Percentiles rank a stretch among this genome's conserved stretches.
phyloP scores from a whole-genome alignment of 2,329 filamentous ascomycete species.

The Paracoccidioides lutzii region DNA sequence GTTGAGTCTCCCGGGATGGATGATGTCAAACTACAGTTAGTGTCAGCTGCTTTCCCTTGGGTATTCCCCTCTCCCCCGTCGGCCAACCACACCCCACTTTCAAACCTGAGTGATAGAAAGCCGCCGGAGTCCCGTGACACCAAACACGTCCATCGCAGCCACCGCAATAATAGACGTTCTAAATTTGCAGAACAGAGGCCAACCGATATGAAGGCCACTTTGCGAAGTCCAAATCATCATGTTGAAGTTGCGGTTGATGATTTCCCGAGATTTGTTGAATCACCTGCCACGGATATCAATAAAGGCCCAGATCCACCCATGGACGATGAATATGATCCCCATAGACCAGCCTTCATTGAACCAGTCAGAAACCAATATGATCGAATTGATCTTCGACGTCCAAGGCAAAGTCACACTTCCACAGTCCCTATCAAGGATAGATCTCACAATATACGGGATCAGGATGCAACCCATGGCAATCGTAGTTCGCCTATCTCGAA shows the following conservation, averaged over 20 bases:
- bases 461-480: background rate
- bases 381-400: slow-evolving; percentile 3
- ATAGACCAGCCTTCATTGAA: slow-evolving; percentile 24
- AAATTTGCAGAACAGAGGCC: background rate
- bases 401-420: background rate
- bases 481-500: background rate
- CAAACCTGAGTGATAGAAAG: background rate
- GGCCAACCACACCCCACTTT: background rate
- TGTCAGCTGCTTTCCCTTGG: slow-evolving; percentile 40
- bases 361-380: slow-evolving; percentile 10
- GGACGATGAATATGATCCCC: slow-evolving; percentile 39
- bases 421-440: background rate
- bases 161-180: background rate
- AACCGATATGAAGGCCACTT: background rate
- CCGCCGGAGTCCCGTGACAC: slow-evolving; percentile 1
- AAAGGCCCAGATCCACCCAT: slow-evolving; percentile 20
- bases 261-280: slow-evolving; percentile 13
- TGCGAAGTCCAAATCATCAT: slow-evolving; percentile 1
- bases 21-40: slow-evolving; percentile 40
- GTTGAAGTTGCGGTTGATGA: slow-evolving; percentile 13
- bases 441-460: background rate
- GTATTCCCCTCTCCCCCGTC: slow-evolving; percentile 17
- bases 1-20: slow-evolving; percentile 44
- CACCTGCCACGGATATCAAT: slow-evolving; percentile 8
- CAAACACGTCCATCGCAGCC: background rate